Conservation (phyloP, 176 grass and related monocot genomes). For the Avena atlantica region DNA sequence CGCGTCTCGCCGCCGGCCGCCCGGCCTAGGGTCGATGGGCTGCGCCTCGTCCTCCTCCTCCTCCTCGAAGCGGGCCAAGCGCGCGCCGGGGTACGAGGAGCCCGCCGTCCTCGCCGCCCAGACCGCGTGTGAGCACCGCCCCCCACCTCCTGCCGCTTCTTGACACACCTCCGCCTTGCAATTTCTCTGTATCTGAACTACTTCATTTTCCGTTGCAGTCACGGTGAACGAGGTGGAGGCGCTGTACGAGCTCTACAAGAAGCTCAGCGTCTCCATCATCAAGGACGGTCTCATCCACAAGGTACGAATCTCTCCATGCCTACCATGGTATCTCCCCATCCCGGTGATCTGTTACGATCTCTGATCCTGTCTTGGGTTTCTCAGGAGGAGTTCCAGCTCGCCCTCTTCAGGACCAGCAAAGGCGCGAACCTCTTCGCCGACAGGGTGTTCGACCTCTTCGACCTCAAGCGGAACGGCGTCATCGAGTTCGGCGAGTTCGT, state of each 20-base stretch:
- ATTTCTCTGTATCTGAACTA: neutral
- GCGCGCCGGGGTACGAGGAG: conserved; percentile 32
- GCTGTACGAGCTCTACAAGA: conserved; percentile 73
- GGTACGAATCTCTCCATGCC: no score
- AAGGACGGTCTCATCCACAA: conserved; percentile 93
- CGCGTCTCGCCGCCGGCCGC: no score
- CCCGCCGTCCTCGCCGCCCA: conserved; percentile 39
- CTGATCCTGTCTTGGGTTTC: neutral
- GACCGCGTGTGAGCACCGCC: conserved; percentile 31
- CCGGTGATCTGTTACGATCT: no score
- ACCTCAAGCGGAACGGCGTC: conserved; percentile 68
- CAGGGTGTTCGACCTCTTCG: conserved; percentile 85
- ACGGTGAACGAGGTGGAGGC: conserved; percentile 80
- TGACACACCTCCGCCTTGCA: no score
- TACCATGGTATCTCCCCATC: no score
- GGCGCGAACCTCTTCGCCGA: conserved; percentile 70
- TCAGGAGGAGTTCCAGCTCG: conserved; percentile 83
- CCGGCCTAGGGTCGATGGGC: conserved; percentile 24
- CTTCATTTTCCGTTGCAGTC: conserved; percentile 42
- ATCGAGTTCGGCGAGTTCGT: conserved; percentile 88
- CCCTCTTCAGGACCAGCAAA: conserved; percentile 73
- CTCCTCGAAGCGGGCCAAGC: neutral
- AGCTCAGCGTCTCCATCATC: conserved; percentile 72
- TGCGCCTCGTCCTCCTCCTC: conserved; percentile 32
- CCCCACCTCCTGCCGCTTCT: neutral